Conservation (phyloP, 2,329 filamentous ascomycete species). For the Teratosphaeria gauchensis region DNA sequence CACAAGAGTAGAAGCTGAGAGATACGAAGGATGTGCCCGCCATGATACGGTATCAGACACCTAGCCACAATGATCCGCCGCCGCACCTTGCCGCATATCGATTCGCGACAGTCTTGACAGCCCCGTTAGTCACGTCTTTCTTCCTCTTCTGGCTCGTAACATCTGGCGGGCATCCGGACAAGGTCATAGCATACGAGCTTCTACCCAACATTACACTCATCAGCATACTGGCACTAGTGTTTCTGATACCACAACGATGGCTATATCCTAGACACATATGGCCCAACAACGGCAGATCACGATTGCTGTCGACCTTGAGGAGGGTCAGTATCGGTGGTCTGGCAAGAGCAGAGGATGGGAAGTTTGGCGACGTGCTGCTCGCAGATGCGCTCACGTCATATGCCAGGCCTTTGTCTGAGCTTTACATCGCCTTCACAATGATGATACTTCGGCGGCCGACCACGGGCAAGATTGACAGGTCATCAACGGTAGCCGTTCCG, state of each 20-base stretch:
- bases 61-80: constrained; percentile 55
- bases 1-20: not conserved
- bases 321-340: constrained; percentile 78
- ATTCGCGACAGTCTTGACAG: constrained; percentile 66
- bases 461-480: constrained; percentile 67
- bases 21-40: constrained; percentile 51
- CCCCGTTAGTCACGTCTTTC: constrained; percentile 61
- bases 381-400: constrained; percentile 94
- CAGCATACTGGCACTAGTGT: constrained; percentile 58
- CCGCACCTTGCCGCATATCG: constrained; percentile 72
- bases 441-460: constrained; percentile 47
- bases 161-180: constrained; percentile 49
- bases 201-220: constrained; percentile 77
- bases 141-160: constrained; percentile 77
- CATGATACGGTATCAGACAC: constrained; percentile 76
- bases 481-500: constrained; percentile 76
- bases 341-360: constrained; percentile 76
- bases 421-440: constrained; percentile 88
- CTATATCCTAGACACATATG: constrained; percentile 5
- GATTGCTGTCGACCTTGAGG: constrained; percentile 65
- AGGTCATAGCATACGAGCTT: constrained; percentile 70
- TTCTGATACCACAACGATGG: constrained; percentile 49
- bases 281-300: constrained; percentile 49
- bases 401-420: constrained; percentile 79
- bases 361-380: constrained; percentile 87